Evolutionary conservation across 495 filamentous ascomycete species (phyloP), one percentile per base, ranked within the genome.

Genomic region (Cryomyces minteri): DNA sequence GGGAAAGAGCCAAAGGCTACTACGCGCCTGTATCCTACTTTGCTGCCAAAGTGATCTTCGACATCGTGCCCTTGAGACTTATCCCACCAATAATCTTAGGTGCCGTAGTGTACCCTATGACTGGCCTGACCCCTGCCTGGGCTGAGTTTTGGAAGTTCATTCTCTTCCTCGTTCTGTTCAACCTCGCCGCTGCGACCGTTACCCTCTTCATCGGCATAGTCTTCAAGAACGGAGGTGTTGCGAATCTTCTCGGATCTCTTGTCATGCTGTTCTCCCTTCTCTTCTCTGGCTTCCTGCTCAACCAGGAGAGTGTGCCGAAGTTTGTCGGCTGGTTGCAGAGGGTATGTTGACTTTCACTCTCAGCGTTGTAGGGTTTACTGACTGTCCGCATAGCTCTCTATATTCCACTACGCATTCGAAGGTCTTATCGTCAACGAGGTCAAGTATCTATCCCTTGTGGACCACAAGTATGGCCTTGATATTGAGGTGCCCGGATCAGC

Each of bases 1-100:
- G 92, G 31, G 90, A 99, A 66, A 69, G 90, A 45, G 90, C 90
- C 11, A 99, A 99, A 59, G 87, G 90, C 3, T 99, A 99, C 61
- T 99, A 99, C 58, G 72, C 82, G n/a, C 90, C 90, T 5, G 66
- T 94, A 51, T 88, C 88, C n/a, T 99, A 99, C 62, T 99, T 95
- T 56, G 67, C 81, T 0, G 79, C 88, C 51, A 96, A 96, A 65
- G 81, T 95, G 25, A 62, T 94, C 11, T 95, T 96, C 58, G 90
- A 99, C 54, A 88, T 96, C 45, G 77, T 99, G 10, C 90, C 90
- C 2, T 69, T 99, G 34, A 74, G 90, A 12, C 80, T 99, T 46
- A 82, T 99, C 47, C 90, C 90, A 31, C 92, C 90, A 2, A 82
- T 96, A 52, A 82, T 99, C 46, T 88, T 96, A 72, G 92, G 90